Evolutionary conservation across 192 early-diverging fungal species (phyloP).

Genomic region (Ambispora gerdemannii): DNA sequence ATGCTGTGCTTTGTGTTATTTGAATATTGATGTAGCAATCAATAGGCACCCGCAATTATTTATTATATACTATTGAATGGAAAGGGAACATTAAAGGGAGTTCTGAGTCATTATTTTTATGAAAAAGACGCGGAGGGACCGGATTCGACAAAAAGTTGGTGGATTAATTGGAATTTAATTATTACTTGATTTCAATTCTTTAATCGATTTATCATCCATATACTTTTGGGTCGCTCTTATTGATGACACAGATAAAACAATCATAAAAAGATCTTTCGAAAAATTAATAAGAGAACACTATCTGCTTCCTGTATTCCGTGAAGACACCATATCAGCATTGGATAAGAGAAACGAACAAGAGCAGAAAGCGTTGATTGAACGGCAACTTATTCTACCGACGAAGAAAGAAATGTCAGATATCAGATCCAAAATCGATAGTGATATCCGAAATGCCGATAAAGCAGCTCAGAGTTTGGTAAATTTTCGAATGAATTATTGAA

Average conservation of each 20-base stretch:
- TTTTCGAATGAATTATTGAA: too few species aligned
- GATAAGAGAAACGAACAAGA: constrained; percentile 65
- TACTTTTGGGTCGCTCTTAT: too few species aligned
- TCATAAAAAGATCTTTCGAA: constrained; percentile 44
- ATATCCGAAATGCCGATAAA: constrained; percentile 42
- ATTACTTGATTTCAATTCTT: too few species aligned
- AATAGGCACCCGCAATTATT: constrained; percentile 19
- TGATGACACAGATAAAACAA: too few species aligned
- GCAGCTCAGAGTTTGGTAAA: constrained; percentile 51
- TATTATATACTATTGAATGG: constrained; percentile 33
- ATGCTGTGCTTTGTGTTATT: too few species aligned
- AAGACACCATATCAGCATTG: constrained; percentile 56
- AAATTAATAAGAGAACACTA: constrained; percentile 61
- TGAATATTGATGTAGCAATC: too few species aligned
- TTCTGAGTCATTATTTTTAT: too few species aligned
- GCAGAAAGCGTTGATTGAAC: constrained; percentile 49
- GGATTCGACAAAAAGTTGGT: constrained; percentile 10
- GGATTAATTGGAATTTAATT: constrained; percentile 24
- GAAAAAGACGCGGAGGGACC: constrained; percentile 27
- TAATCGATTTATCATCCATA: constrained; percentile 12
- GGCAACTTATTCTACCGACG: constrained; percentile 54
- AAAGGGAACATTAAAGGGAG: constrained; percentile 31
- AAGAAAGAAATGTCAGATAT: constrained; percentile 59
- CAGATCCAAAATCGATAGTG: constrained; percentile 44
- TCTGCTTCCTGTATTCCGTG: constrained; percentile 54